Evolutionary conservation across 1,139 yeast species (phyloP).

Genomic region (Yamadazyma taylorii): DNA sequence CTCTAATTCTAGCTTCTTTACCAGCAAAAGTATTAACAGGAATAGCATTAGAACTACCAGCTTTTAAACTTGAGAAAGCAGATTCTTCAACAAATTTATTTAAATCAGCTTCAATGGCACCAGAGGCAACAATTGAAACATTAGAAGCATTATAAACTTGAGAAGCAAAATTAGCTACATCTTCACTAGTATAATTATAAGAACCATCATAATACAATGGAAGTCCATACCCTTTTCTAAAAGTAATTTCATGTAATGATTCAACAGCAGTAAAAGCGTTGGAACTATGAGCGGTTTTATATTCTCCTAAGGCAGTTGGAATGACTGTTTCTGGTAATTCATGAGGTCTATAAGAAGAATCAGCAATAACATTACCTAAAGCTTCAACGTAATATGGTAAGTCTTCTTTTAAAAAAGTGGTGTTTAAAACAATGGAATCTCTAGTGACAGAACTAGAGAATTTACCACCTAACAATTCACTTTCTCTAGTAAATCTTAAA

Average conservation of each 20-base stretch:
- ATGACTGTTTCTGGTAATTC: slow-evolving; percentile 79
- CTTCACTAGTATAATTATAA: slow-evolving; percentile 58
- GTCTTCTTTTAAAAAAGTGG: slow-evolving; percentile 82
- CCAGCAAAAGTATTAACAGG: slow-evolving; percentile 56
- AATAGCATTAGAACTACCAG: slow-evolving; percentile 49
- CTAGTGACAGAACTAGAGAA: slow-evolving; percentile 72
- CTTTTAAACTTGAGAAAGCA: slow-evolving; percentile 62
- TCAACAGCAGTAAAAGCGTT: slow-evolving; percentile 69
- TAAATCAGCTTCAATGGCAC: slow-evolving; percentile 74
- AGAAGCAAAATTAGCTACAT: slow-evolving; percentile 65
- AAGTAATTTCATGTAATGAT: slow-evolving; percentile 76
- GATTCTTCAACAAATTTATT: slow-evolving; percentile 65
- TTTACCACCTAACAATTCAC: slow-evolving; percentile 89
- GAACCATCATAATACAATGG: slow-evolving; percentile 75
- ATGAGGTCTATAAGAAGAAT: slow-evolving; percentile 76
- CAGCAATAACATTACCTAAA: slow-evolving; percentile 72
- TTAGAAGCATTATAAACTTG: slow-evolving; percentile 70
- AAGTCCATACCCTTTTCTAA: slow-evolving; percentile 87
- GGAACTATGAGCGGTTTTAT: slow-evolving; percentile 46
- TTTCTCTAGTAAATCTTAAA: slow-evolving; percentile 89
- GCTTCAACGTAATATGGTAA: slow-evolving; percentile 92
- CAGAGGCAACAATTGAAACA: slow-evolving; percentile 70
- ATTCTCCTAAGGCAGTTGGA: slow-evolving; percentile 71
- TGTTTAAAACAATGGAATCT: slow-evolving; percentile 77
- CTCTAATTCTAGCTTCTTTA: slow-evolving; percentile 73